Evolutionary conservation across 1,284 basidiomycete species (phyloP), one percentile per base, ranked within the genome.

Genomic region (Fomitiporia mediterranea): DNA sequence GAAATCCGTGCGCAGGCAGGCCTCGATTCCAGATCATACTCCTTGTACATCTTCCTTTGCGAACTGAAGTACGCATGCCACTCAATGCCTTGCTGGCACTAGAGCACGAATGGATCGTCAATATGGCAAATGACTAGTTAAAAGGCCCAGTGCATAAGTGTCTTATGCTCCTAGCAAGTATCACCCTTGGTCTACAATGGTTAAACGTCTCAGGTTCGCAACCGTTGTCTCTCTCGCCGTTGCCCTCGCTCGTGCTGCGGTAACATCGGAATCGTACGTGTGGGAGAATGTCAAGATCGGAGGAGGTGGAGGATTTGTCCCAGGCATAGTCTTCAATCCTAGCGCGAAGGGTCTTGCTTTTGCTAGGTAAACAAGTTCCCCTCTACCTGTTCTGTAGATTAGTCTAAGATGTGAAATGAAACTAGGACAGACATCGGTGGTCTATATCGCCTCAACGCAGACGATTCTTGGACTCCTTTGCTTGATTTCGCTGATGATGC

Each of bases 211-310:
- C 39, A 30, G 27, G 7, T 13, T 55, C 1, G 21, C 42, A 5
- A 30, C 49, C 19, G 39, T 42, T 39, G 27, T 46, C 19, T 47
- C 34, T n/a, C 32, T 39, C 35, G 27, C 40, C 23, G 39, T 28
- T 9, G 43, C 38, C n/a, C 7, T 34, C 7, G 58, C 44, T 35
- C 40, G 50, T 30, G 56, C 51, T 27, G 75, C 75, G 11, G 73
- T 74, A 27, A 68, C 74, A 19, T 73, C 77, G 1, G 79, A 82
- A 61, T 51, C 72, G 0, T 82, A 82, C 64, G 76, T 70, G n/a
- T 84, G 82, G 81, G 78, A 79, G 62, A 83, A 83, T 61, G 82
- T 83, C 57, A 81, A 81, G 64, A 81, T 83, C 46, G 76, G 75
- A 8, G 76, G 74, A 25, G 75, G 75, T 19, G 75, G 75, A 46